phyloP scores from a whole-genome alignment of 1,284 basidiomycete genomes.

The Cystobasidium slooffiae region DNA sequence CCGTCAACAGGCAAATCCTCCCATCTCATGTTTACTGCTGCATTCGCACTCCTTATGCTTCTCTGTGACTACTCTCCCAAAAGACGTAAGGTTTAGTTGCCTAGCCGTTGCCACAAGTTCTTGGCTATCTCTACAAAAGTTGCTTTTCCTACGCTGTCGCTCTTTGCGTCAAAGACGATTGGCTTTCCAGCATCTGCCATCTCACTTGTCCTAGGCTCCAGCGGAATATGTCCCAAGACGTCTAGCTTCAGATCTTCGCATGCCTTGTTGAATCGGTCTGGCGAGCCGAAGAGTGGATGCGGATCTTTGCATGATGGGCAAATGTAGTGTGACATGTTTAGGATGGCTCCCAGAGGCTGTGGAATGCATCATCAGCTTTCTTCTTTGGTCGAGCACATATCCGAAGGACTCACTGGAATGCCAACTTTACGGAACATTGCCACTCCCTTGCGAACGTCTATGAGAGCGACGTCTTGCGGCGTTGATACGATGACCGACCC shows the following conservation, averaged over 20 bases:
- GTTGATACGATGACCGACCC: constrained; percentile 92
- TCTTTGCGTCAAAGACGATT: constrained; percentile 58
- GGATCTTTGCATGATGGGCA: constrained; percentile 73
- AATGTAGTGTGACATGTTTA: constrained; percentile 90
- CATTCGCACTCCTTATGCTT: too few relatives aligned
- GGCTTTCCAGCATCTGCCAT: constrained; percentile 74
- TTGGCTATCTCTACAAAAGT: constrained; percentile 32
- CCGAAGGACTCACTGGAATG: constrained; percentile 68
- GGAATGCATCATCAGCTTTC: background rate
- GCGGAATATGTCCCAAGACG: constrained; percentile 81
- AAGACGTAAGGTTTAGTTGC: background rate
- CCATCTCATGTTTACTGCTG: too few relatives aligned
- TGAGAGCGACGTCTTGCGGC: constrained; percentile 90
- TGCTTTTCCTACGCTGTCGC: constrained; percentile 37
- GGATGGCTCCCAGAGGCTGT: constrained; percentile 82
- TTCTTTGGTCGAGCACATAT: background rate
- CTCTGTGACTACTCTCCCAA: background rate
- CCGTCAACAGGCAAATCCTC: too few relatives aligned
- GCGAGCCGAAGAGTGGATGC: constrained; percentile 79
- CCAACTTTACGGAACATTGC: constrained; percentile 89
- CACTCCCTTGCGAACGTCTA: constrained; percentile 91
- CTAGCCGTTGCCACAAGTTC: constrained; percentile 21
- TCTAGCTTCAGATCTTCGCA: constrained; percentile 68
- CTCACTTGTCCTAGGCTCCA: constrained; percentile 75
- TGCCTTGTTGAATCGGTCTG: constrained; percentile 68